Conservation (phyloP, 2,329 filamentous ascomycete genomes). For the Cordyceps pruinosa region DNA sequence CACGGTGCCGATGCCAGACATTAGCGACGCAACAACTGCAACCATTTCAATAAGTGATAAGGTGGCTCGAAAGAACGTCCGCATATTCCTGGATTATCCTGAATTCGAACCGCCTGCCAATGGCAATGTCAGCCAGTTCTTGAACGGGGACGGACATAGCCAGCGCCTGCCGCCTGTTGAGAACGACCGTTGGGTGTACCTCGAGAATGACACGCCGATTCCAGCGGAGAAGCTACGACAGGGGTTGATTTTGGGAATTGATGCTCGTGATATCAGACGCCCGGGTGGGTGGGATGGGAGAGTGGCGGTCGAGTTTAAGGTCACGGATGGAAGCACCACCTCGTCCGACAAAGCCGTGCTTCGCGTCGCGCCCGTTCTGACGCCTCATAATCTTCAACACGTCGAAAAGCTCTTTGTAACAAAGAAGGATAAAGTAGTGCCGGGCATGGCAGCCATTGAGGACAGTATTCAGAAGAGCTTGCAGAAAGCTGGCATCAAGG, state of each 20-base stretch:
- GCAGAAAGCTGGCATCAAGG: background rate
- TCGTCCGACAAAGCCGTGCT: background rate
- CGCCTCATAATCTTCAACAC: background rate
- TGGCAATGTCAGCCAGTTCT: background rate
- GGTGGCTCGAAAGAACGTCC: background rate
- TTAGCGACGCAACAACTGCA: background rate
- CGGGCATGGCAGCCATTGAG: background rate
- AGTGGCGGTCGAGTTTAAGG: background rate
- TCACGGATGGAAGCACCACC: background rate
- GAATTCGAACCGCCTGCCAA: no score
- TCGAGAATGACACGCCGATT: background rate
- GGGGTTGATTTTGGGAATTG: background rate
- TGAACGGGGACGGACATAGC: background rate
- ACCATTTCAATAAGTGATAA: background rate
- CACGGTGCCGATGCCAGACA: background rate
- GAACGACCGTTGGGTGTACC: background rate
- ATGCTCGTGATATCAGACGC: background rate
- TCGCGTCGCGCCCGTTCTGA: background rate
- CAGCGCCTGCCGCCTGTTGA: background rate
- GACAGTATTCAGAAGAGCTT: background rate
- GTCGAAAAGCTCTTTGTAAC: background rate
- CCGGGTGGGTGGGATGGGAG: background rate
- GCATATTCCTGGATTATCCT: background rate
- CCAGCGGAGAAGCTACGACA: constrained; percentile 14
- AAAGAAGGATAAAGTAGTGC: background rate